Percentiles rank a stretch among this genome's conserved stretches.
Conservation (phyloP, 768 basidiomycete genomes). For the Boletus vermiculosoides region DNA sequence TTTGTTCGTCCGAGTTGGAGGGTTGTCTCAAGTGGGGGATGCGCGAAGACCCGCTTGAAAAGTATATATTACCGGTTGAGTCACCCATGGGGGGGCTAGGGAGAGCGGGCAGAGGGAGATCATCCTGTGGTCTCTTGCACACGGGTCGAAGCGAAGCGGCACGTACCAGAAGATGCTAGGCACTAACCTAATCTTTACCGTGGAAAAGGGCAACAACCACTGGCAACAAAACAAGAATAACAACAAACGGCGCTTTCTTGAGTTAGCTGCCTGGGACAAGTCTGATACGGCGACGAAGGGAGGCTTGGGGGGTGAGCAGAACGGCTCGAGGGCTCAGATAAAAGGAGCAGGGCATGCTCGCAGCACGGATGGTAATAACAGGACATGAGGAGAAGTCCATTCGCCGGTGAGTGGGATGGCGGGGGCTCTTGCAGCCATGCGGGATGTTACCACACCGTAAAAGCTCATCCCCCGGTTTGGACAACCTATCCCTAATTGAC, state of each 20-base stretch:
- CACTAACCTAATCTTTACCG: constrained; percentile 24
- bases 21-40: constrained; percentile 10
- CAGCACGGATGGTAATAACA: constrained; percentile 22
- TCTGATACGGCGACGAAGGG: constrained; percentile 7
- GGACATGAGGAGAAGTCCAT: constrained; percentile 30
- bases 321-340: constrained; percentile 22
- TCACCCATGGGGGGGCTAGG: constrained; percentile 22
- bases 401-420: constrained; percentile 15
- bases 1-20: constrained; percentile 16
- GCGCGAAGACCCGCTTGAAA: constrained; percentile 10
- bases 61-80: constrained; percentile 16
- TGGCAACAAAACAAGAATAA: constrained; percentile 14
- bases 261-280: background rate
- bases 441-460: constrained; percentile 25
- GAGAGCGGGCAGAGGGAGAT: constrained; percentile 14
- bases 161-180: constrained; percentile 23
- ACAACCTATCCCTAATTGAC: constrained; percentile 29
- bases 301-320: constrained; percentile 7
- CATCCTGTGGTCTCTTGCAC: constrained; percentile 21
- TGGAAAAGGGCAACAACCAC: constrained; percentile 28
- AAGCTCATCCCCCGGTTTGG: constrained; percentile 29
- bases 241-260: background rate
- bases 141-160: constrained; percentile 4
- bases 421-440: constrained; percentile 22
- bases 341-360: constrained; percentile 28